A percentile compares a stretch with the other conserved stretches of the same genome.
These are phyloP conservation scores for Primulina huaijiensis DNA, from an alignment of 257 asterid genomes.

Conservation along the genomic window DNA sequence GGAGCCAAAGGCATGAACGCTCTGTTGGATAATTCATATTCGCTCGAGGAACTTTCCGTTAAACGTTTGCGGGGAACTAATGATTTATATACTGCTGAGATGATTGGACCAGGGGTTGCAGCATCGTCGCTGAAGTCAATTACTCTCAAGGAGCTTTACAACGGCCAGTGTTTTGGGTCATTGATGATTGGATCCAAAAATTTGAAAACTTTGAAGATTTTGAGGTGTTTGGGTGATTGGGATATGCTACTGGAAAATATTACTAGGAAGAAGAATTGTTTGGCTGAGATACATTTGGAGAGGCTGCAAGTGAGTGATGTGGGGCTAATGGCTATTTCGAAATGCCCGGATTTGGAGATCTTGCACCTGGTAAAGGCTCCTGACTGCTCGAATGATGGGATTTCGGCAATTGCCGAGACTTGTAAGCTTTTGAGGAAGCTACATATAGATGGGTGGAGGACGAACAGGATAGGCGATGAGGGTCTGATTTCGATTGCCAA, in stretches of 20 bases:
- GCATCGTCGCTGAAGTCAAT: slow-evolving; percentile 53
- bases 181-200: slow-evolving; percentile 52
- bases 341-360: slow-evolving; percentile 57
- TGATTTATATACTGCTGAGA: slow-evolving; percentile 52
- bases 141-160: slow-evolving; percentile 70
- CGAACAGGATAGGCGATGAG: slow-evolving; percentile 78
- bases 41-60: slow-evolving; percentile 69
- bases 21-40: slow-evolving; percentile 51
- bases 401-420: slow-evolving; percentile 60
- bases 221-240: slow-evolving; percentile 85
- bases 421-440: slow-evolving; percentile 84
- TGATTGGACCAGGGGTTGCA: slow-evolving; percentile 67
- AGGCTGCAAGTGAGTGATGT: slow-evolving; percentile 72
- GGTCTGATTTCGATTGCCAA: slow-evolving; percentile 67
- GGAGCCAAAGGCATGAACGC: slow-evolving; percentile 90
- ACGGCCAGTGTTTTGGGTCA: slow-evolving; percentile 73
- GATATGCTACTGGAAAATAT: slow-evolving; percentile 56
- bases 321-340: slow-evolving; percentile 60
- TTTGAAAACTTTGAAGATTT: slow-evolving; percentile 60
- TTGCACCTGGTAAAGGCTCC: slow-evolving; percentile 71
- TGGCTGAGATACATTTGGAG: slow-evolving; percentile 75
- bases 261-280: slow-evolving; percentile 40
- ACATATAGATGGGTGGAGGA: slow-evolving; percentile 91
- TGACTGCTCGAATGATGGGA: slow-evolving; percentile 69
- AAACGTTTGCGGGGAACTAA: slow-evolving; percentile 68